Percentiles rank a stretch among this genome's conserved stretches.
Evolutionary conservation across 2,329 filamentous ascomycete genomes (phyloP).

Genomic region (Talaromyces sp.): DNA sequence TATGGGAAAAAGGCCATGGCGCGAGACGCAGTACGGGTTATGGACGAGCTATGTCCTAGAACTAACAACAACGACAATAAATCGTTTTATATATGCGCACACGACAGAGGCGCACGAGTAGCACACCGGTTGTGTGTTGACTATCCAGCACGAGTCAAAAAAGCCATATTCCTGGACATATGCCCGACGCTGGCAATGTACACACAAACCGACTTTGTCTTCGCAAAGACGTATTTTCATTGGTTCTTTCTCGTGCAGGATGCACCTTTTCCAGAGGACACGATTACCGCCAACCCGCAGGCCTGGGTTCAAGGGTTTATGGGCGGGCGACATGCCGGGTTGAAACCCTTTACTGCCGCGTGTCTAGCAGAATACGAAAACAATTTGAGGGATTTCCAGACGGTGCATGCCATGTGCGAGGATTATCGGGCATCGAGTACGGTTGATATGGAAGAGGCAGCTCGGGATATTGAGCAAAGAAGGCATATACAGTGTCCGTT

Average conservation of each 20-base stretch:
- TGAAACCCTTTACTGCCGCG: constrained; percentile 30
- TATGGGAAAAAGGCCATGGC: constrained; percentile 52
- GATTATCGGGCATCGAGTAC: constrained; percentile 54
- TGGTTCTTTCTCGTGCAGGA: constrained; percentile 57
- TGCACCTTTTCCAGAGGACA: constrained; percentile 48
- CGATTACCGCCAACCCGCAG: constrained; percentile 37
- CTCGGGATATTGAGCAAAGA: constrained; percentile 41
- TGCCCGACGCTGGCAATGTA: constrained; percentile 55
- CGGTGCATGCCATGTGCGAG: constrained; percentile 50
- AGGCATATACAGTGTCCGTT: constrained; percentile 45
- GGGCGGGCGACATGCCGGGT: constrained; percentile 29
- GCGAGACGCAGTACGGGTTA: constrained; percentile 42
- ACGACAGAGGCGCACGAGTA: constrained; percentile 55
- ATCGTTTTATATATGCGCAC: constrained; percentile 49
- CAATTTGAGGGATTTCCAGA: constrained; percentile 37
- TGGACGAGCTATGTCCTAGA: constrained; percentile 28
- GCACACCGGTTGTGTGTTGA: constrained; percentile 53
- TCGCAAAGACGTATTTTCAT: constrained; percentile 53
- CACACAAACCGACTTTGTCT: constrained; percentile 36
- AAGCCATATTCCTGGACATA: constrained; percentile 49
- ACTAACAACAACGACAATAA: constrained; percentile 18
- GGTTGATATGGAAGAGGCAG: constrained; percentile 50
- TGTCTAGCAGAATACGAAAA: constrained; percentile 40
- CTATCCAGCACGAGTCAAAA: constrained; percentile 37
- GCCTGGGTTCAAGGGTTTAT: constrained; percentile 42